Evolutionary conservation across 2,329 filamentous ascomycete species (phyloP).

Genomic region (Colletotrichum caudatum): DNA sequence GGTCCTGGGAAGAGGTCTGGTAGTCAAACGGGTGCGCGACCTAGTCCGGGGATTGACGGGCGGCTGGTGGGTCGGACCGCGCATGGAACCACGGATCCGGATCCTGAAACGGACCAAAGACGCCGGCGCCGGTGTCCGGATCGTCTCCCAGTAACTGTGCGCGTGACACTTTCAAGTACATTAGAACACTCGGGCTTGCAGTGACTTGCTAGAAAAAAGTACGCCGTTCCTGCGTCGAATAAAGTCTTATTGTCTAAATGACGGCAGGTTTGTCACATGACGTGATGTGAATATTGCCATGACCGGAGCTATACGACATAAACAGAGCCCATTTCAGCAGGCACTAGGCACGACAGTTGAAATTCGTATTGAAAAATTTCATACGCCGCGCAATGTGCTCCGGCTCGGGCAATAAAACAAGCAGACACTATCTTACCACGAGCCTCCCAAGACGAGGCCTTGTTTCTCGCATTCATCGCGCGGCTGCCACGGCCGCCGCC

Average conservation of each 20-base stretch:
- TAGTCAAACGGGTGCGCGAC: conserved; percentile 55
- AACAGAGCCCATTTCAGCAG: not conserved
- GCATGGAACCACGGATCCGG: conserved; percentile 67
- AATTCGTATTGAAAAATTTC: not conserved
- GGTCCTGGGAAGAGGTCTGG: conserved; percentile 60
- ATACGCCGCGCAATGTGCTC: conserved; percentile 23
- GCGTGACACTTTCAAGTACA: not conserved
- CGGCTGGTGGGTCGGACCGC: conserved; percentile 74
- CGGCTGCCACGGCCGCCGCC: not conserved
- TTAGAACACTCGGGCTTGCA: not conserved
- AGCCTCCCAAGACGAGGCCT: not conserved
- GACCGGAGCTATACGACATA: not conserved
- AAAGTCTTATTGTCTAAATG: not conserved
- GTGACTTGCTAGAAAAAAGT: not conserved
- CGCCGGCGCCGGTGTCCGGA: conserved; percentile 24
- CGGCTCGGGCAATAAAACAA: conserved; percentile 21
- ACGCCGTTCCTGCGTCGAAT: not conserved
- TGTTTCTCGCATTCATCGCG: not conserved
- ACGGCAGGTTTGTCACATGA: too few species aligned
- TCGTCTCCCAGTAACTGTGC: conserved; percentile 25
- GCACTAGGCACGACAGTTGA: not conserved
- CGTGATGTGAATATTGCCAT: not conserved
- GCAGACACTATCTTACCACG: conserved; percentile 36
- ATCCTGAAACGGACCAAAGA: conserved; percentile 57
- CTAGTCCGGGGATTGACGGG: conserved; percentile 61